phyloP scores from a whole-genome alignment of 345 rosid genomes.

The Punica granatum region DNA sequence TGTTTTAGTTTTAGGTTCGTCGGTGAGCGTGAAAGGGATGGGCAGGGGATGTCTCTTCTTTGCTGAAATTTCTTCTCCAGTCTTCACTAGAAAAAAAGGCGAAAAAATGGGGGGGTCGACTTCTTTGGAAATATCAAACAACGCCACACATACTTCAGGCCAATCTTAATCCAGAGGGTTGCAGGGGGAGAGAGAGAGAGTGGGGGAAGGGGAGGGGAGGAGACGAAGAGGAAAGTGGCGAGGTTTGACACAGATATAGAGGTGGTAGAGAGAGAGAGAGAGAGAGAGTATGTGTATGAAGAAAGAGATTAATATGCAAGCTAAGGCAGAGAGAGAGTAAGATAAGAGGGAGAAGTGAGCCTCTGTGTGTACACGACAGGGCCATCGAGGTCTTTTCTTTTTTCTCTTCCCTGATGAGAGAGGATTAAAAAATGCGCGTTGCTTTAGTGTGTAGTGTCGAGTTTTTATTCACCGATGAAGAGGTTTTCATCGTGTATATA shows the following conservation, averaged over 20 bases:
- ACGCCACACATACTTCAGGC: background rate
- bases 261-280: constrained; percentile 26
- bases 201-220: constrained; percentile 12
- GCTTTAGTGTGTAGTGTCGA: no score
- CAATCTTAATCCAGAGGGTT: constrained; percentile 9
- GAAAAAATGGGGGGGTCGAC: background rate
- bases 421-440: no score
- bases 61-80: background rate
- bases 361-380: constrained; percentile 20
- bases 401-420: background rate
- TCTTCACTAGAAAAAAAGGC: no score
- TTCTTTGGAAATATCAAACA: constrained; percentile 35
- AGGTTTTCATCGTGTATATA: no score
- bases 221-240: constrained; percentile 19
- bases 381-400: constrained; percentile 25
- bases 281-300: background rate
- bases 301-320: background rate
- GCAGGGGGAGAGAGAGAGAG: constrained; percentile 17
- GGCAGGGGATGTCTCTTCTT: background rate
- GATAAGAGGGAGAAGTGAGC: constrained; percentile 10
- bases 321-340: constrained; percentile 16
- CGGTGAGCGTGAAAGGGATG: constrained; percentile 10
- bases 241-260: constrained; percentile 55
- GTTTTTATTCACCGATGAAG: no score
- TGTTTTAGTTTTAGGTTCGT: constrained; percentile 2